These are phyloP conservation scores for Beauveria scarabaeidicola DNA, from an alignment of 2,329 filamentous ascomycete species.

Conservation along the genomic window DNA sequence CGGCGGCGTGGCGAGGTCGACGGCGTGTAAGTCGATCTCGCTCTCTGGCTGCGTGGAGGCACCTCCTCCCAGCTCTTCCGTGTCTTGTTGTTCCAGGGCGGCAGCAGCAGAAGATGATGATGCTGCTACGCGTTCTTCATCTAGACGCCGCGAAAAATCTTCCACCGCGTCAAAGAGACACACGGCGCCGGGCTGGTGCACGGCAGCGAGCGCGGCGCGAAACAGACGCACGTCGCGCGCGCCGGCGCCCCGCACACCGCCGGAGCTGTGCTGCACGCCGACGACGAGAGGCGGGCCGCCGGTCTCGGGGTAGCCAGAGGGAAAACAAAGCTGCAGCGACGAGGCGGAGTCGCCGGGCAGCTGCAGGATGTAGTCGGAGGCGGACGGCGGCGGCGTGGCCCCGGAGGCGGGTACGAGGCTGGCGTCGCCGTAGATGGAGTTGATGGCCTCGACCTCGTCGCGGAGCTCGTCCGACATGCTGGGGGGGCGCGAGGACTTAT, in stretches of 20 bases:
- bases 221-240: conserved; percentile 62
- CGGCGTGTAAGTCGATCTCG: conserved; percentile 13
- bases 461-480: conserved; percentile 50
- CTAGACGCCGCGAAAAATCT: conserved; percentile 45
- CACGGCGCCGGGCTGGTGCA: conserved; percentile 63
- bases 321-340: conserved; percentile 60
- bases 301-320: conserved; percentile 68
- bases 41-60: neutral
- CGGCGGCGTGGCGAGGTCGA: conserved; percentile 20
- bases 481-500: neutral
- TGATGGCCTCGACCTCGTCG: conserved; percentile 74
- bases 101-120: conserved; percentile 12
- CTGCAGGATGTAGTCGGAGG: conserved; percentile 46
- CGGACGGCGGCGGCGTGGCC: conserved; percentile 27
- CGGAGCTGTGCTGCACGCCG: conserved; percentile 74
- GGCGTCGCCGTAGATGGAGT: conserved; percentile 71
- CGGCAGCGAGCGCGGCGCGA: conserved; percentile 53
- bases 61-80: conserved; percentile 10
- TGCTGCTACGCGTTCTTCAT: conserved; percentile 20
- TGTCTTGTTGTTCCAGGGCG: conserved; percentile 18
- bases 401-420: conserved; percentile 40
- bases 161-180: conserved; percentile 91
- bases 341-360: conserved; percentile 53
- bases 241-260: conserved; percentile 63
- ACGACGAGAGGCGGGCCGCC: conserved; percentile 63